These are phyloP conservation scores for Schoenoplectus tabernaemontani DNA, from an alignment of 202 grass and related monocot species.

Conservation along the genomic window DNA sequence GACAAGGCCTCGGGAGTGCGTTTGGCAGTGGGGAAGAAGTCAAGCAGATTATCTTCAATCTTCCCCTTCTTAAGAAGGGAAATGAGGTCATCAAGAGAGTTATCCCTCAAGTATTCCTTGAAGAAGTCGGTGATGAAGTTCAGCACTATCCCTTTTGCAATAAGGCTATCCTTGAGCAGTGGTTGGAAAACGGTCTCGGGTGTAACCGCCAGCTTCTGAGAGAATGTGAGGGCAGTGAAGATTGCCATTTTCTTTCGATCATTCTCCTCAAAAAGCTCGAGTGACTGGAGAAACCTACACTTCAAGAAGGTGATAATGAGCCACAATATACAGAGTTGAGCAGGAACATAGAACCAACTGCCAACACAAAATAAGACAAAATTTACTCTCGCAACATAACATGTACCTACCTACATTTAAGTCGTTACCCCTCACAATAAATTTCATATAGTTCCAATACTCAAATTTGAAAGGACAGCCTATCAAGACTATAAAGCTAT, in stretches of 20 bases:
- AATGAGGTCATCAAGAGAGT: slow-evolving; percentile 83
- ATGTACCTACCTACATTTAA: neutral
- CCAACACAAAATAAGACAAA: neutral
- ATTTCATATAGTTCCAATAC: neutral
- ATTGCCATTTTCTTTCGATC: slow-evolving; percentile 81
- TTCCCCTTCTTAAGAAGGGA: slow-evolving; percentile 80
- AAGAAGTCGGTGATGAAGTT: slow-evolving; percentile 76
- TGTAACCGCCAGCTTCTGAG: slow-evolving; percentile 79
- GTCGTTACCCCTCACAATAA: neutral
- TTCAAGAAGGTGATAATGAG: neutral
- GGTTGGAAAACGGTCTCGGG: slow-evolving; percentile 84
- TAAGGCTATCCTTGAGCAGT: slow-evolving; percentile 76
- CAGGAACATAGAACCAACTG: neutral
- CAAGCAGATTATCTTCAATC: slow-evolving; percentile 77
- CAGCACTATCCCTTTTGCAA: slow-evolving; percentile 84
- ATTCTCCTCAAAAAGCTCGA: slow-evolving; percentile 79
- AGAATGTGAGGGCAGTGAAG: slow-evolving; percentile 84
- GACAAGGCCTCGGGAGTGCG: slow-evolving; percentile 58
- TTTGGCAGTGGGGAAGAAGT: slow-evolving; percentile 68
- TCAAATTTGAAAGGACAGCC: neutral
- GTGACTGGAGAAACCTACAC: slow-evolving; percentile 65
- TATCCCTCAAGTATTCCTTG: slow-evolving; percentile 73
- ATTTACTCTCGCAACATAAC: neutral
- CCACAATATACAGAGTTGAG: neutral
- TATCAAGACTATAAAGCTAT: neutral